Evolutionary conservation across 164 flowering plant genomes (phyloP), one percentile per base, ranked within the genome.

Genomic region (Dillenia turbinata): DNA sequence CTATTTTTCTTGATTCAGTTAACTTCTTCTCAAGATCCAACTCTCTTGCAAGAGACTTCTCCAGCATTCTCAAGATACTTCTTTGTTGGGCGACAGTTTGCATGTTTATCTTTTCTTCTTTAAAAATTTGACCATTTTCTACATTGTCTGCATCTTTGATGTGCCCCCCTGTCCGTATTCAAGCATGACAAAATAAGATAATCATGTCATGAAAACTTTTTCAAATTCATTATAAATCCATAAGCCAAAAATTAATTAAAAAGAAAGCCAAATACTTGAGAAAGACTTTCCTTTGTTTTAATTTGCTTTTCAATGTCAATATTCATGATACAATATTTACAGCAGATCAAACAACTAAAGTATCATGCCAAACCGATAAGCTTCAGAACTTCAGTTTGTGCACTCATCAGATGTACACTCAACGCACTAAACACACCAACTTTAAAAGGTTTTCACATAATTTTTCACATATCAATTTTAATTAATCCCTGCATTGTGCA

Each of bases 11-110:
- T 50, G 83, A 75, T 44, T 88, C 93, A 12, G 66, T 40, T 17
- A 88, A 58, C 71, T 79, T 85, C 76, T 83, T 88, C 64, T 94
- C 99, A 56, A 91, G 82, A 68, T 89, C 92, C 60, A 94, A 59
- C 71, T 91, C 99, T 60, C 84, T 81, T 5, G 89, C 90, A 70
- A 94, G 74, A 65, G 99, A 91, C 72, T 85, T 94, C 79, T 94
- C 99, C 54, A 91, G 73, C 92, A 86, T 88, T 79, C 87, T 79
- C 65, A 91, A 56, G 48, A 88, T 69, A 66, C 80, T 74, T 50
- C 85, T 81, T 60, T 84, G 90, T 63, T 89, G 90, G 64, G 86
- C 90, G 14, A 77, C 75, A 19, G 86, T 81, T 64, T 81, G 85
- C 85, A 81, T 78, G 46, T 74, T 80, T 13, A 80, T 66, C 59